Evolutionary conservation across 352 stramenopile species (phyloP), one percentile per base, ranked within the genome.

Genomic region (Phytophthora constricta): DNA sequence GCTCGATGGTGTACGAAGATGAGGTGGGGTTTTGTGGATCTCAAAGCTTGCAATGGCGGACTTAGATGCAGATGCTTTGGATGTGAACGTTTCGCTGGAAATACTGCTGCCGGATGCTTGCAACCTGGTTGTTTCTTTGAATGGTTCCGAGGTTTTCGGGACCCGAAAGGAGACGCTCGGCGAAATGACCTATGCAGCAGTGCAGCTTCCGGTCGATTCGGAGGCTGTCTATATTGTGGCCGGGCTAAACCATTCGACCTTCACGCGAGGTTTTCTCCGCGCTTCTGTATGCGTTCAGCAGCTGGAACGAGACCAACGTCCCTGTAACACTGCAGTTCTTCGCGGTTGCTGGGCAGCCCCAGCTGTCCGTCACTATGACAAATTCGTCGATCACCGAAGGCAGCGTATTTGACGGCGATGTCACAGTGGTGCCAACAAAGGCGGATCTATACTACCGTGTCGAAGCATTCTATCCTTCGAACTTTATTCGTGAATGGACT

Each of bases 271-370:
- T 8, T 41, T 68, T 1, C 43, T 76, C 20, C 68, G 68, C 9
- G 68, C 68, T 4, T 63, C 68, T 46, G 52, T 62, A 58, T 42
- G 62, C 68, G 17, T 76, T 76, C 34, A 76, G 54, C 41, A 76
- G 62, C 19, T 65, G 42, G 50, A 71, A 72, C 25, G 20, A 22
- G 42, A 68, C 57, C n/a, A 20, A 55, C 7, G 31, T 72, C 14
- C 28, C 55, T 2, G 52, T 68, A 45, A 62, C 37, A 2, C 46
- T 76, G 3, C 47, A 68, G 22, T 76, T 76, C 55, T 22, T 72
- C 17, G 58, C 51, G 9, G 57, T 76, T 1, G 68, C 54, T 19
- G 52, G 52, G 43, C 31, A 57, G 25, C 62, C 68, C 10, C 20
- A n/a, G 28, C 10, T 74, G 23, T 55, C 48, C 19, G 17, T 70